Conservation (phyloP, 129 eudicot genomes). For the Flaveria linearis region DNA sequence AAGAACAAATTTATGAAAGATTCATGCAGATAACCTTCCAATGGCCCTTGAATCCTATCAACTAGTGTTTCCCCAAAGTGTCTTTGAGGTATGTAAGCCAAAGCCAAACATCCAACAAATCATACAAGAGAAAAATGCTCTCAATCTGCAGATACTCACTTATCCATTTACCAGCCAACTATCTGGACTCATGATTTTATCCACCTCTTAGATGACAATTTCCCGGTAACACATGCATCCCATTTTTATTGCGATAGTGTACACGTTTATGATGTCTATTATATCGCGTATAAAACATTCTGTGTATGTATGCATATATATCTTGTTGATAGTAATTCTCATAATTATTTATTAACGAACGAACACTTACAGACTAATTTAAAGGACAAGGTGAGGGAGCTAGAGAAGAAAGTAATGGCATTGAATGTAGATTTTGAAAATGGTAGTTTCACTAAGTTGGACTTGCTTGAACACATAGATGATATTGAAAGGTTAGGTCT, state of each 20-base stretch:
- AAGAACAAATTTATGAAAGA: too few species aligned
- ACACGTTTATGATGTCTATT: too few species aligned
- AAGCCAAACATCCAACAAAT: neutral
- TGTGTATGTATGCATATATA: neutral
- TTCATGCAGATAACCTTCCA: neutral
- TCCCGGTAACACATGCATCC: neutral
- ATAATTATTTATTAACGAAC: neutral
- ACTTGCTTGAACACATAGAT: constrained; percentile 27
- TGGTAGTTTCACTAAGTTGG: constrained; percentile 20
- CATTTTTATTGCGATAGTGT: too few species aligned
- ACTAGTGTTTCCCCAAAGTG: neutral
- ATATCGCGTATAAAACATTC: neutral
- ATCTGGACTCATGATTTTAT: constrained; percentile 30
- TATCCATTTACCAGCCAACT: constrained; percentile 20
- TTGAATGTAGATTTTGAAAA: neutral
- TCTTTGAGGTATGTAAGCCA: neutral
- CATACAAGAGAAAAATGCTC: neutral
- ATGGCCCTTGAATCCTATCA: neutral
- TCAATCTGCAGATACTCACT: neutral
- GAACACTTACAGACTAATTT: neutral
- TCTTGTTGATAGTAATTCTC: neutral
- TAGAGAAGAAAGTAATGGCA: constrained; percentile 16
- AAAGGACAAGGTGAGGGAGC: constrained; percentile 3
- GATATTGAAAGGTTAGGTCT: constrained; percentile 31
- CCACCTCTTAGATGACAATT: neutral